Evolutionary conservation across 1,139 yeast genomes (phyloP).

Genomic region (Saccharomyces hybrid): DNA sequence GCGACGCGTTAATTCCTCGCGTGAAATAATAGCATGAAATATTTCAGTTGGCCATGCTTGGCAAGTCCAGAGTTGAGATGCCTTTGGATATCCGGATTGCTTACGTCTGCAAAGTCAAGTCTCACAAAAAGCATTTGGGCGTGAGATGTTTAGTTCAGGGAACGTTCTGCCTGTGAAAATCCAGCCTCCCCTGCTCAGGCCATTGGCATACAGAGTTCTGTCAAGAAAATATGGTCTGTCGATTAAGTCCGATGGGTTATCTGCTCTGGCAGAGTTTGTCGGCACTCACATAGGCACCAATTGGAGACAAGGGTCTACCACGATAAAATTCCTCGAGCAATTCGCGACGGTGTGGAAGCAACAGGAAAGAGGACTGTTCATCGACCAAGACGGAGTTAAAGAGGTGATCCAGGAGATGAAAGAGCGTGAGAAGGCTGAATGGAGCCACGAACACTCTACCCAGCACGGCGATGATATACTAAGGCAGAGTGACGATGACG

Average conservation of each 20-base stretch:
- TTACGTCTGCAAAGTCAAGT: not conserved
- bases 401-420: slow-evolving; percentile 55
- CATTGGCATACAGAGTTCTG: slow-evolving; percentile 79
- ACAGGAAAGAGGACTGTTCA: slow-evolving; percentile 78
- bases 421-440: slow-evolving; percentile 22
- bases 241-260: slow-evolving; percentile 77
- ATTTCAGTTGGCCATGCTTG: not conserved
- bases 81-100: too few relatives aligned
- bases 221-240: slow-evolving; percentile 91
- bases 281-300: slow-evolving; percentile 76
- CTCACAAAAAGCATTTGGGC: not conserved
- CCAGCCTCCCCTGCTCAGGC: slow-evolving; percentile 76
- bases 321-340: slow-evolving; percentile 67
- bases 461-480: slow-evolving; percentile 1
- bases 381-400: slow-evolving; percentile 65
- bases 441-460: slow-evolving; percentile 4
- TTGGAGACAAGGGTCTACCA: slow-evolving; percentile 62
- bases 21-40: not conserved
- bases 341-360: slow-evolving; percentile 80
- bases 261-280: slow-evolving; percentile 60
- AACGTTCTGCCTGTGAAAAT: slow-evolving; percentile 61
- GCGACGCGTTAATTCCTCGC: not conserved
- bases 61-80: not conserved
- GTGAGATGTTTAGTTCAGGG: slow-evolving; percentile 15
- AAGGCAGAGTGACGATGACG: slow-evolving; percentile 23